Evolutionary conservation across 78 protist genomes (phyloP).

Genomic region (Dictyostelium intermedium): DNA sequence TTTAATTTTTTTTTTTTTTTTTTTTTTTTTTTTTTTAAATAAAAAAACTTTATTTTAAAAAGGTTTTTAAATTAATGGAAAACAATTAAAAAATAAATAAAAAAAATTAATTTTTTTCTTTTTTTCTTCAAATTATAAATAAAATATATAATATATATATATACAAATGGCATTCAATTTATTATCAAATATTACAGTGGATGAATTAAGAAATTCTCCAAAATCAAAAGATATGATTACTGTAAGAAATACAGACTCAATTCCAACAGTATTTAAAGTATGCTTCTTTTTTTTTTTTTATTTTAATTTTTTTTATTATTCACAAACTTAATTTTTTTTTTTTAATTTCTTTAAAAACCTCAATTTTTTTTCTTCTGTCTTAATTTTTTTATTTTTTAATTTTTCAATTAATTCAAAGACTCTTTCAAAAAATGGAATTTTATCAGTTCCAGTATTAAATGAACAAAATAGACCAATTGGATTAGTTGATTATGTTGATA

Average conservation of each 20-base stretch:
- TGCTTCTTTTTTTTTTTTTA: not conserved
- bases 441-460: constrained; percentile 70
- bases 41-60: no score
- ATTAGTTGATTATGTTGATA: constrained; percentile 58
- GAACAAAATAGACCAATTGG: constrained; percentile 67
- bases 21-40: not conserved
- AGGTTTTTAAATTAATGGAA: no score
- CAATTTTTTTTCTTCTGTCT: not conserved
- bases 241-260: constrained; percentile 16
- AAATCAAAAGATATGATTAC: constrained; percentile 22
- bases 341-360: not conserved
- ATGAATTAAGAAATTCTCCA: constrained; percentile 60
- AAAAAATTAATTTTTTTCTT: not conserved
- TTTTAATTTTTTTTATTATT: not conserved
- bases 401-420: constrained; percentile 17
- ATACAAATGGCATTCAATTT: constrained; percentile 16
- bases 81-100: not conserved
- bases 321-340: not conserved
- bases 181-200: constrained; percentile 15
- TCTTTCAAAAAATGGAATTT: constrained; percentile 27
- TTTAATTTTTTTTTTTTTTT: not conserved
- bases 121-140: no score
- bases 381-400: not conserved
- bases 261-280: constrained; percentile 73
- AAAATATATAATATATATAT: no score